phyloP scores from a whole-genome alignment of 192 early-diverging fungal genomes.

The Backusella circina region DNA sequence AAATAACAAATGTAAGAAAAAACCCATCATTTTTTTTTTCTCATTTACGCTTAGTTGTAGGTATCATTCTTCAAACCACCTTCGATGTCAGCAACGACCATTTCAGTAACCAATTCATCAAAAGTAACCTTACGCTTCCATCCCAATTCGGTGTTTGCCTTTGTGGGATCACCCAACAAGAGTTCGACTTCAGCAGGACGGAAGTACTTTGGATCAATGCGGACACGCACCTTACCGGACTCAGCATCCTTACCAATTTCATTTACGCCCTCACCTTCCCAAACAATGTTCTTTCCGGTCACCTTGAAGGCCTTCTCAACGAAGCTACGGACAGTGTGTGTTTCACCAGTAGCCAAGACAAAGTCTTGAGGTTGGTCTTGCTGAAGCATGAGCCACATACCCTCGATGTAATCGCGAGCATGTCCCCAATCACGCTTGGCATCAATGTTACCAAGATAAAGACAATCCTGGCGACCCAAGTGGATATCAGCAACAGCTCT shows the following conservation, averaged over 20 bases:
- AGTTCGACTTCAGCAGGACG: conserved; percentile 78
- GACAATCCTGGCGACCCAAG: conserved; percentile 60
- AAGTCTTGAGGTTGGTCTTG: conserved; percentile 70
- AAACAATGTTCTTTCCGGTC: conserved; percentile 56
- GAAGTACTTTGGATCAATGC: conserved; percentile 73
- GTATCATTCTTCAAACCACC: conserved; percentile 20
- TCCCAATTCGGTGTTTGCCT: conserved; percentile 59
- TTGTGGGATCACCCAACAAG: conserved; percentile 67
- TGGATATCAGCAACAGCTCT: conserved; percentile 72
- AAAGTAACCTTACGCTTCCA: conserved; percentile 71
- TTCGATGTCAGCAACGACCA: conserved; percentile 60
- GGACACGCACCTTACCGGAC: conserved; percentile 51
- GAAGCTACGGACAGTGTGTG: conserved; percentile 73
- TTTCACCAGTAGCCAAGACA: conserved; percentile 78
- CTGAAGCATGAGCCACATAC: conserved; percentile 83
- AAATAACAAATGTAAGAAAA: not conserved
- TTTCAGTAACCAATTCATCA: conserved; percentile 64
- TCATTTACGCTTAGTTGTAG: not conserved
- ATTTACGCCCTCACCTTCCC: conserved; percentile 62
- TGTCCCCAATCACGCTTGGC: conserved; percentile 84
- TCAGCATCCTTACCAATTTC: conserved; percentile 57
- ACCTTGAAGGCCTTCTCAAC: conserved; percentile 73
- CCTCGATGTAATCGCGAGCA: conserved; percentile 72
- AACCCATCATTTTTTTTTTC: not conserved
- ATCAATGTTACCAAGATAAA: conserved; percentile 75